phyloP scores from a whole-genome alignment of 495 filamentous ascomycete genomes.

The Trichoderma orchidacearum region DNA sequence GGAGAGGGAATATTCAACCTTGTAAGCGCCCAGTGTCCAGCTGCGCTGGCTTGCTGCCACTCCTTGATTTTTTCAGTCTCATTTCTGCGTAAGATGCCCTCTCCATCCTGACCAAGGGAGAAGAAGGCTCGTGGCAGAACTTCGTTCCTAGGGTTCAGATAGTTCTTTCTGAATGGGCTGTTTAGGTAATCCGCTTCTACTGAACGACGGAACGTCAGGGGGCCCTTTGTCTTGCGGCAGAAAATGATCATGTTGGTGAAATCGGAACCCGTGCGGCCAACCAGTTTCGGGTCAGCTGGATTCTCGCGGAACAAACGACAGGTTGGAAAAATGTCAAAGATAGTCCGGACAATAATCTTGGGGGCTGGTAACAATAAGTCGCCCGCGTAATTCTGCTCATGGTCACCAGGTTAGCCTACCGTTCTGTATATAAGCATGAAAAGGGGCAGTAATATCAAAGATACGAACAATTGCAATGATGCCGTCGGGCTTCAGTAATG shows the following conservation, averaged over 20 bases:
- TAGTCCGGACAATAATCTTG: conserved; percentile 58
- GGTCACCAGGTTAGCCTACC: conserved; percentile 3
- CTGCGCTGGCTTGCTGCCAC: conserved; percentile 60
- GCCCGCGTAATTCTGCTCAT: conserved; percentile 88
- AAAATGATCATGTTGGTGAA: conserved; percentile 87
- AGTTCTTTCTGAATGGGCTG: conserved; percentile 51
- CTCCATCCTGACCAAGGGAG: conserved; percentile 7
- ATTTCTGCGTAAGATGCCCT: conserved; percentile 37
- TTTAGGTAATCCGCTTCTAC: conserved; percentile 53
- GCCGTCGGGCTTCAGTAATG: conserved; percentile 61
- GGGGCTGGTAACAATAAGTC: conserved; percentile 64
- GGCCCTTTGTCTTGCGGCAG: conserved; percentile 37
- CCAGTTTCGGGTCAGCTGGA: conserved; percentile 24
- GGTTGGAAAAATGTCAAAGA: conserved; percentile 56
- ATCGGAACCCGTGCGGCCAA: conserved; percentile 36
- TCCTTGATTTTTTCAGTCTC: conserved; percentile 46
- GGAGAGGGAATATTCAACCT: conserved; percentile 60
- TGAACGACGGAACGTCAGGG: conserved; percentile 55
- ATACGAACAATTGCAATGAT: conserved; percentile 75
- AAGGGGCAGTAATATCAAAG: background rate
- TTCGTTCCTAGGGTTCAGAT: conserved; percentile 63
- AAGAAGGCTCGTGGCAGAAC: conserved; percentile 37
- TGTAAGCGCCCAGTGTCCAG: conserved; percentile 88
- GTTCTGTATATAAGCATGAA: background rate
- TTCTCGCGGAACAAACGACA: conserved; percentile 79